Evolutionary conservation across 768 basidiomycete genomes (phyloP).

Genomic region (Lactifluus pinguis): DNA sequence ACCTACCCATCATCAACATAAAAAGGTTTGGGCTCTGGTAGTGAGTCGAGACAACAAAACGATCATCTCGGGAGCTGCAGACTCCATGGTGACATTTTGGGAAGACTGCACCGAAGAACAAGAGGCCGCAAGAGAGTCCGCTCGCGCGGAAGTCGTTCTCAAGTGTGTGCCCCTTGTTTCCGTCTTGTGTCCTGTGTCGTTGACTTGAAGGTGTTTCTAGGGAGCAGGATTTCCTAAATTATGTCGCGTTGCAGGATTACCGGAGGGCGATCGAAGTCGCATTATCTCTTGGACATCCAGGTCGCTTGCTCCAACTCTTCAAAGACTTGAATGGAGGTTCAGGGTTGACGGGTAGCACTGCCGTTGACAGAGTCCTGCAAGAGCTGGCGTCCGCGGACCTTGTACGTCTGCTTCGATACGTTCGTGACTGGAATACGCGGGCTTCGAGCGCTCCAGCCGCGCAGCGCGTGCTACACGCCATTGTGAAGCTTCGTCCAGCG

Average conservation of each 20-base stretch:
- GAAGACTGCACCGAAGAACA: constrained; percentile 86
- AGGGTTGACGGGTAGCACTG: constrained; percentile 51
- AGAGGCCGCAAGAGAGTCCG: constrained; percentile 62
- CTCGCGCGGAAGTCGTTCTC: constrained; percentile 64
- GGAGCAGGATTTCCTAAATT: constrained; percentile 94
- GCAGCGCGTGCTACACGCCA: constrained; percentile 71
- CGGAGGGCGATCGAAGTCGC: constrained; percentile 86
- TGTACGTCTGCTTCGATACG: constrained; percentile 68
- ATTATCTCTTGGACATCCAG: constrained; percentile 88
- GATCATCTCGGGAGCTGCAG: constrained; percentile 90
- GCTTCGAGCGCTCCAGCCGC: constrained; percentile 82
- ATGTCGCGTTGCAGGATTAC: constrained; percentile 80
- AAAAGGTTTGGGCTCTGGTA: constrained; percentile 97
- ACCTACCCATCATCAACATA: background rate
- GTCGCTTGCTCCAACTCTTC: constrained; percentile 76
- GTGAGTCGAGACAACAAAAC: constrained; percentile 72
- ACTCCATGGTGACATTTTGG: constrained; percentile 96
- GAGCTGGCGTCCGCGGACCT: constrained; percentile 67
- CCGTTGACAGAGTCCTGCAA: constrained; percentile 77
- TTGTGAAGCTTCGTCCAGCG: constrained; percentile 67
- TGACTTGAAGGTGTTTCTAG: constrained; percentile 25
- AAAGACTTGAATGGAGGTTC: constrained; percentile 39
- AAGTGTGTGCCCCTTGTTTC: constrained; percentile 46
- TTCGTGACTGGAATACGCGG: constrained; percentile 92
- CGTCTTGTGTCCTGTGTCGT: background rate